phyloP scores from a whole-genome alignment of 2,329 filamentous ascomycete genomes.

The Aspergillus luchuensis region DNA sequence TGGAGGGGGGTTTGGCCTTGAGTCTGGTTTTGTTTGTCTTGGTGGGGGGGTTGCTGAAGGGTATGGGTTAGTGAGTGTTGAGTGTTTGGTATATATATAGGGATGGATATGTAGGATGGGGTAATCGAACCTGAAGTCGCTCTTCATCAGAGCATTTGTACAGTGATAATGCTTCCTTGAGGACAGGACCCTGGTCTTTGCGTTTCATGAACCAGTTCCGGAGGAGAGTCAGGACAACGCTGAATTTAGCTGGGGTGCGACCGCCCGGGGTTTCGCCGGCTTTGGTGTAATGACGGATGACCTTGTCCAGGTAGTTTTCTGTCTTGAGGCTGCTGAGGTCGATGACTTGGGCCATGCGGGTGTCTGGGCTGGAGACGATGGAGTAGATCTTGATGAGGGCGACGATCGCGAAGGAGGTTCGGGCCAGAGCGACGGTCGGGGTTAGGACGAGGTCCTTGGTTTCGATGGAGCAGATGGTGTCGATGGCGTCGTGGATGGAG shows the following conservation, averaged over 20 bases:
- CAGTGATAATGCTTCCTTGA: slow-evolving; percentile 28
- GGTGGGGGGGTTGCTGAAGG: slow-evolving; percentile 11
- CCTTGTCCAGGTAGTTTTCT: slow-evolving; percentile 67
- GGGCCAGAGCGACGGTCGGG: slow-evolving; percentile 71
- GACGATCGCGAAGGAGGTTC: slow-evolving; percentile 70
- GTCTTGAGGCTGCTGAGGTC: slow-evolving; percentile 67
- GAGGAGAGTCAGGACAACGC: slow-evolving; percentile 70
- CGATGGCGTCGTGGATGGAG: slow-evolving; percentile 67
- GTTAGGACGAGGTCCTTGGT: slow-evolving; percentile 61
- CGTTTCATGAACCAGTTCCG: slow-evolving; percentile 65
- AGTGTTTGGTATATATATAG: too few relatives aligned
- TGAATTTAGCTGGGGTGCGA: slow-evolving; percentile 68
- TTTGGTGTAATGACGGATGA: slow-evolving; percentile 68
- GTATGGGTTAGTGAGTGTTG: too few relatives aligned
- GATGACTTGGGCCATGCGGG: slow-evolving; percentile 70
- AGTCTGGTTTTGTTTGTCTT: not conserved
- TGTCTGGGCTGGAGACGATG: slow-evolving; percentile 63
- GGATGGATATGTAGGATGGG: not conserved
- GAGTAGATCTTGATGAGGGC: slow-evolving; percentile 75
- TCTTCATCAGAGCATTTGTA: slow-evolving; percentile 2
- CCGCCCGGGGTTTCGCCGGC: slow-evolving; percentile 66
- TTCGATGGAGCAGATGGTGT: slow-evolving; percentile 65
- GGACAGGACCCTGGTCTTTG: slow-evolving; percentile 40
- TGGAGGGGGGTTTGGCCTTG: slow-evolving; percentile 38
- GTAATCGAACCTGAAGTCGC: slow-evolving; percentile 7